A percentile compares a stretch with the other conserved stretches of the same genome.
phyloP scores from a whole-genome alignment of 176 grass and related monocot genomes.

The Rhynchospora breviuscula region DNA sequence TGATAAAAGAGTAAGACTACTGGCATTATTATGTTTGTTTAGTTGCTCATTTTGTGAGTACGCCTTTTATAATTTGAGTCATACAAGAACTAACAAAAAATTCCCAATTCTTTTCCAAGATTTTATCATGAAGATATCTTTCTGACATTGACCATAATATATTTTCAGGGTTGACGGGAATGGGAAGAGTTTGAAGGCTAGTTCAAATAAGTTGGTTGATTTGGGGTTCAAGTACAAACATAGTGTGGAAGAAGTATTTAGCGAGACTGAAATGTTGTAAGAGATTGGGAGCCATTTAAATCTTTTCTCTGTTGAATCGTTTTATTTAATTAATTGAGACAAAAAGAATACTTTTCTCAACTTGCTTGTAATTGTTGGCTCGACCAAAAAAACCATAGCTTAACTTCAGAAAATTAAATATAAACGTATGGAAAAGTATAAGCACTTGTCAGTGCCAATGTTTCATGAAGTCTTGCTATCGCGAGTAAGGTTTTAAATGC shows the following conservation, averaged over 20 bases:
- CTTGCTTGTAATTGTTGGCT: no score
- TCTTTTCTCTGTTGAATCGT: background rate
- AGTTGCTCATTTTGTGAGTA: background rate
- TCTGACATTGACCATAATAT: background rate
- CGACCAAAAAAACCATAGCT: no score
- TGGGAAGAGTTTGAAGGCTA: conserved; percentile 14
- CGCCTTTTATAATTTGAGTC: background rate
- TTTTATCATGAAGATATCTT: background rate
- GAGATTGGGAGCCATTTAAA: conserved; percentile 35
- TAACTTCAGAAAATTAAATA: no score
- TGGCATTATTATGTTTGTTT: background rate
- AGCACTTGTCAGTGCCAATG: no score
- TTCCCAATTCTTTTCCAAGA: background rate
- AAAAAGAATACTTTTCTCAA: no score
- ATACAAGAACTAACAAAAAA: background rate
- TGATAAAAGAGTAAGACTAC: conserved; percentile 44
- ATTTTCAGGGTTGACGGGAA: conserved; percentile 40
- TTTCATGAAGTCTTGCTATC: no score
- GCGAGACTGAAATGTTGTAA: conserved; percentile 37
- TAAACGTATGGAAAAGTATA: no score
- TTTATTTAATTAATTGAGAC: no score
- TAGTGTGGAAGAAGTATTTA: conserved; percentile 41
- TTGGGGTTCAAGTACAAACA: conserved; percentile 56
- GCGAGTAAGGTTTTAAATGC: no score
- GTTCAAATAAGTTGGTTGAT: conserved; percentile 43